These are phyloP conservation scores for Monilinia polystroma DNA, from an alignment of 2,329 filamentous ascomycete species.

Conservation along the genomic window DNA sequence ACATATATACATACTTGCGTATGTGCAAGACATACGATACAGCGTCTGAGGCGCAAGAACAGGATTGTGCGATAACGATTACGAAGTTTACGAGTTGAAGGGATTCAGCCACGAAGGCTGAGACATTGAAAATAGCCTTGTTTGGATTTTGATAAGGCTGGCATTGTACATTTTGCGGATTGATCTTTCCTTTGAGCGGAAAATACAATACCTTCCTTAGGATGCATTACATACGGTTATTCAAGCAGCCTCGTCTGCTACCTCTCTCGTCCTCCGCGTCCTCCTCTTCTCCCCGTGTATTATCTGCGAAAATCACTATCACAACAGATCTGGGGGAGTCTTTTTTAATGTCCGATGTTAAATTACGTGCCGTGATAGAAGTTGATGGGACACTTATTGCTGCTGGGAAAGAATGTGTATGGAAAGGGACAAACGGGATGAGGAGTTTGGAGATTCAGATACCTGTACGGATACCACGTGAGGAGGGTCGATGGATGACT, in stretches of 20 bases:
- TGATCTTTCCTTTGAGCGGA: neutral
- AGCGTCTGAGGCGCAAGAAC: neutral
- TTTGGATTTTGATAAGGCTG: constrained; percentile 3
- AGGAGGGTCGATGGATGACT: constrained; percentile 12
- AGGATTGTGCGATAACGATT: constrained; percentile 10
- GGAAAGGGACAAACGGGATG: constrained; percentile 36
- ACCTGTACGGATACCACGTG: constrained; percentile 1
- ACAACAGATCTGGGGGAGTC: constrained; percentile 63
- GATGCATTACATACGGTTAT: constrained; percentile 64
- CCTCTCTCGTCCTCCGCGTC: constrained; percentile 35
- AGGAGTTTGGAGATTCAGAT: constrained; percentile 33
- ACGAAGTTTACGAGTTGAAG: neutral
- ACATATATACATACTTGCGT: neutral
- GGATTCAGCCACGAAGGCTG: constrained; percentile 12
- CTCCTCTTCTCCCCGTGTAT: constrained; percentile 6
- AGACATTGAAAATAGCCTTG: constrained; percentile 9
- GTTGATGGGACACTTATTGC: constrained; percentile 20
- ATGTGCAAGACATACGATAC: too few relatives aligned
- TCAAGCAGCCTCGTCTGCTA: constrained; percentile 57
- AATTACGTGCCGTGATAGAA: constrained; percentile 28
- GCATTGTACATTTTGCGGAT: neutral
- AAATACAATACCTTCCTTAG: neutral
- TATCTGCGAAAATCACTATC: constrained; percentile 57
- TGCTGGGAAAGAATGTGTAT: constrained; percentile 27
- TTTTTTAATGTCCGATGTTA: constrained; percentile 38